Conservation (phyloP, 768 basidiomycete genomes). For the Antrodiella citrinella region DNA sequence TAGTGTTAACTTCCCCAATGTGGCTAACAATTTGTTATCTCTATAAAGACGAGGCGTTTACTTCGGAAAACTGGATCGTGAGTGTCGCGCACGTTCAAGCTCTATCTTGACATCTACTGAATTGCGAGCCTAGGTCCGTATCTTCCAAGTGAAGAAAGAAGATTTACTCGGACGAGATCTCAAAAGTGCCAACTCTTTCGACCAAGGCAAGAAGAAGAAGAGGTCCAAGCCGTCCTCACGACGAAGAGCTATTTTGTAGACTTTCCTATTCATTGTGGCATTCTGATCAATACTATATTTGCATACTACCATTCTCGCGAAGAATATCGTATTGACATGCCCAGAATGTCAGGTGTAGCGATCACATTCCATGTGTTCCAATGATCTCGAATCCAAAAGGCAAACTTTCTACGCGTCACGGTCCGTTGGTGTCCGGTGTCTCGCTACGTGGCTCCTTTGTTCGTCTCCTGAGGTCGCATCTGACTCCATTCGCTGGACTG, state of each 20-base stretch:
- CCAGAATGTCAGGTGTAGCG: not conserved
- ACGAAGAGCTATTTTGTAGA: slow-evolving; percentile 39
- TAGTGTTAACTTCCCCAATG: not conserved
- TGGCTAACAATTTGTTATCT: slow-evolving; percentile 1
- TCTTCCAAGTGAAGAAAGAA: slow-evolving; percentile 92
- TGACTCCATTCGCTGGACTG: not conserved
- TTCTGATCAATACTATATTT: not conserved
- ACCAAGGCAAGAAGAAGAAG: slow-evolving; percentile 84
- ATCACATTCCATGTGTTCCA: not conserved
- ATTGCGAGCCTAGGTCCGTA: slow-evolving; percentile 69
- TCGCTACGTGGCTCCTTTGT: not conserved
- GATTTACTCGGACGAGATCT: slow-evolving; percentile 86
- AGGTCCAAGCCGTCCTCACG: slow-evolving; percentile 60
- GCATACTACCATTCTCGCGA: not conserved
- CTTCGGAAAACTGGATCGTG: slow-evolving; percentile 99
- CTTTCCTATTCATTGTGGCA: slow-evolving; percentile 1
- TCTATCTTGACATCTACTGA: not conserved
- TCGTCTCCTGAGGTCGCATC: not conserved
- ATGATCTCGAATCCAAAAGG: not conserved
- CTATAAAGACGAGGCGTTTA: slow-evolving; percentile 86
- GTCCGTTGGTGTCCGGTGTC: not conserved
- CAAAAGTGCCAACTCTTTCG: slow-evolving; percentile 81
- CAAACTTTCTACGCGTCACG: not conserved
- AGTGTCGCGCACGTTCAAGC: slow-evolving; percentile 20
- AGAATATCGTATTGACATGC: not conserved